Evolutionary conservation across 2,329 filamentous ascomycete species (phyloP), one percentile per base, ranked within the genome.

Genomic region (Sclerotinia spermophila): DNA sequence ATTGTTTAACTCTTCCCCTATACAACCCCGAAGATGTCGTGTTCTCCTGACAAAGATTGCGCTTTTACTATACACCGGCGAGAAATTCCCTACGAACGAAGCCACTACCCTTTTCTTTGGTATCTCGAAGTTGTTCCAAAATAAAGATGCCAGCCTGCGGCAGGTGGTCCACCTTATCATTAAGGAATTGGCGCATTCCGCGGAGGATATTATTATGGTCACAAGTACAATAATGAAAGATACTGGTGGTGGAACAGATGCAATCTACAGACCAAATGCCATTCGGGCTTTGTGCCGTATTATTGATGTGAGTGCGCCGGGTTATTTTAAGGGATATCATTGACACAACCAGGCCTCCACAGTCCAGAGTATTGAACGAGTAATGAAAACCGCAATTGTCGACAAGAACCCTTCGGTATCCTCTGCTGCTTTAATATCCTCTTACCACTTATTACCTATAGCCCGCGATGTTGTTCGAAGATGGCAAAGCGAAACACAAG

Each of bases 151-250:
- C 78, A 95, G 93, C 78, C 86, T 99, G 80, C 93, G 96, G 79
- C 96, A 99, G 86, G 97, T 98, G 94, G 95, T 99, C 67, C 97
- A 98, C 84, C 87, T 98, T 76, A 90, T 97, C 80, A 93, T 98
- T 85, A 99, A 98, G 88, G 96, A 99, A 87, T 86, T 99, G 79
- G 93, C 95, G 76, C 89, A 90, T 81, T 97, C 94, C 35, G 96
- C 96, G 71, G 94, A 98, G 84, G 96, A 99, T 86, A 96, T 97
- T 75, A 99, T 99, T 81, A 98, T 99, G 96, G 96, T 97, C 73
- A 99, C 96, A 27, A 97, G 93, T 83, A 97, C 95, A 77, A 97
- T 99, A 77, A 99, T 98, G 96, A 99, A 99, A 86, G 96, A 99
- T 81, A 97, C 95, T 17, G 94, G 94, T 67, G 94, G 96, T 74